These are phyloP conservation scores for Leptomonas seymouri DNA, from an alignment of 208 protist genomes.

Conservation along the genomic window DNA sequence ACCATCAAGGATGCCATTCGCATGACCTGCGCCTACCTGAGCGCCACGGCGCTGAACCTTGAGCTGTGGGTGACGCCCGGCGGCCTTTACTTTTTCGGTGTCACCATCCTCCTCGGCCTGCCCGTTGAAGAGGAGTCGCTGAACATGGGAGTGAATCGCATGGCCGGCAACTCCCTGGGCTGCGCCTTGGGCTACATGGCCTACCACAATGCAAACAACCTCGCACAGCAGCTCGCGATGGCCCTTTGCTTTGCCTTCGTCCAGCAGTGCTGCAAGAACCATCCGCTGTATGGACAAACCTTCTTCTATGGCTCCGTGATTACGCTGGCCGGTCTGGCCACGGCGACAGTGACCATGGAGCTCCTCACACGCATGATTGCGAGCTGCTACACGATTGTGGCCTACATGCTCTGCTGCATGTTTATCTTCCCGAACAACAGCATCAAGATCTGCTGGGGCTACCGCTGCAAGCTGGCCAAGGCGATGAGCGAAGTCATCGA, in stretches of 20 bases:
- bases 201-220: constrained; percentile 39
- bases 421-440: constrained; percentile 67
- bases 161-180: constrained; percentile 40
- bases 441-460: constrained; percentile 58
- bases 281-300: constrained; percentile 36
- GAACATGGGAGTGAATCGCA: constrained; percentile 36
- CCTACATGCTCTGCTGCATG: constrained; percentile 56
- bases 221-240: constrained; percentile 28
- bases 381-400: constrained; percentile 43
- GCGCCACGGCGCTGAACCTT: constrained; percentile 42
- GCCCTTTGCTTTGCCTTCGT: constrained; percentile 36
- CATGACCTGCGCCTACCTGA: constrained; percentile 50
- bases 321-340: constrained; percentile 34
- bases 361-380: constrained; percentile 44
- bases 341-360: constrained; percentile 31
- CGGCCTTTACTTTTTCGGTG: constrained; percentile 58
- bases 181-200: constrained; percentile 42
- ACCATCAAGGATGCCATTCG: constrained; percentile 63
- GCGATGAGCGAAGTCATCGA: constrained; percentile 43
- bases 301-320: constrained; percentile 50
- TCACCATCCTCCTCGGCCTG: constrained; percentile 61
- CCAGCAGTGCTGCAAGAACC: constrained; percentile 34
- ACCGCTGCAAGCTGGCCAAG: constrained; percentile 37
- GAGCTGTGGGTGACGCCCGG: constrained; percentile 38
- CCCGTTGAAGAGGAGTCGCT: constrained; percentile 57